Base-by-base conservation (phyloP, 2,329 filamentous ascomycete species). In the Arthrobotrys musiformis region DNA sequence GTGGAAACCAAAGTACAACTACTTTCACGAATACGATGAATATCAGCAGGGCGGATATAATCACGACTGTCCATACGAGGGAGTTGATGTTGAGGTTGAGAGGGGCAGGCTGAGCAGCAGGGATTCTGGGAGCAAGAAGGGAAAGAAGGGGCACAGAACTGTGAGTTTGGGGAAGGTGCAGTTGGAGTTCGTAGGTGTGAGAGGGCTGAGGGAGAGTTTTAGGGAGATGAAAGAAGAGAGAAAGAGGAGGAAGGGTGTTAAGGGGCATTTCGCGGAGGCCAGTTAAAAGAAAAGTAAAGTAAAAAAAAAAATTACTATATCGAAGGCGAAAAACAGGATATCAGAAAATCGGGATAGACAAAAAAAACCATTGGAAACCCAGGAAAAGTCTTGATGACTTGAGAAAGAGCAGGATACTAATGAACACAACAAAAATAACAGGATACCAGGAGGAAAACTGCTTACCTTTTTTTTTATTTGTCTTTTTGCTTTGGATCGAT, bases 111-210 rank as follows among this genome's bases (percentile, higher is more conserved):
- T 26, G 4, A 40, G 46, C 19, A 70, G 66, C 4, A 46, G 28
- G 37, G 54, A 54, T 7, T 28, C 15, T 8, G 50, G 58, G 24
- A 24, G 13, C 15, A 42, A 46, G 22, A 48, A 46, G 19, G 22
- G 4, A 26, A 70, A 72, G 50, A 72, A 72, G 46, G 22, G 40
- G 4, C 54, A 44, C 17, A 61, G 56, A 30, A 76, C 72, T 19
- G 50, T 76, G 19, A 76, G 64, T 42, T 42, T 78, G 35, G 73
- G 73, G 26, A 78, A 72, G 15, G 73, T 78, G 4, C 61, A 78
- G 42, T 35, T 78, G 5, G 67, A 72, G 42, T 78, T 78, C 56
- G 64, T 78, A 2, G 73, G 73, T 3, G 33, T 72, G 17, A 78
- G 61, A 54, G 67, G 62, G 33, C 35, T 78, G 42, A 62, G 54